Conservation (phyloP, 164 flowering plant species). For the Brasenia schreberi region DNA sequence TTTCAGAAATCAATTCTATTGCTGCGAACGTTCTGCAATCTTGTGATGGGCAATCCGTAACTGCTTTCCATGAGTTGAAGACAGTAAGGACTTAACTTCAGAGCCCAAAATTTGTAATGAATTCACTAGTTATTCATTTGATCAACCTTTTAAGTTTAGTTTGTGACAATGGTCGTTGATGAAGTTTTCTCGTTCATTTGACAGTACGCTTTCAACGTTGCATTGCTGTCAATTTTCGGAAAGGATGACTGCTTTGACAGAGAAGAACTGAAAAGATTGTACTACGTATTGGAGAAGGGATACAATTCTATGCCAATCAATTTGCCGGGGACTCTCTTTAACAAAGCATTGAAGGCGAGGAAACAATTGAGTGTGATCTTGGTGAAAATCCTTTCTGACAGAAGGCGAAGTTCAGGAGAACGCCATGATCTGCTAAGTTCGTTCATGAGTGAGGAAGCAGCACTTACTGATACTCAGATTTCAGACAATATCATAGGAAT, state of each 20-base stretch:
- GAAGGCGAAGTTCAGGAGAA: conserved; percentile 36
- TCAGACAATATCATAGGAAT: conserved; percentile 93
- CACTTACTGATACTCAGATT: conserved; percentile 76
- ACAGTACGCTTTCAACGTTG: conserved; percentile 91
- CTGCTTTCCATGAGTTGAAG: conserved; percentile 91
- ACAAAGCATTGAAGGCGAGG: conserved; percentile 87
- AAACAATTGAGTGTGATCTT: conserved; percentile 56
- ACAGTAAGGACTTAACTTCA: conserved; percentile 27
- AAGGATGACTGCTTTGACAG: conserved; percentile 54
- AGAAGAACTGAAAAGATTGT: conserved; percentile 73
- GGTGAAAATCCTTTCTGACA: conserved; percentile 42
- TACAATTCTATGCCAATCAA: conserved; percentile 97
- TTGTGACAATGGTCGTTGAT: neutral
- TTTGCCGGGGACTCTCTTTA: conserved; percentile 85
- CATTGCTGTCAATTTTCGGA: conserved; percentile 74
- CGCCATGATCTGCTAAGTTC: conserved; percentile 65
- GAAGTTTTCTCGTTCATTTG: conserved; percentile 12
- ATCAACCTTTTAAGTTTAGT: too few relatives aligned
- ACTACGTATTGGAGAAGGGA: conserved; percentile 80
- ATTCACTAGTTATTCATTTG: too few relatives aligned
- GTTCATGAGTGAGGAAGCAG: conserved; percentile 68
- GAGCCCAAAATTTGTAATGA: neutral
- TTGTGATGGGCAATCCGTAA: conserved; percentile 45
- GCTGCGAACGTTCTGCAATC: conserved; percentile 44
- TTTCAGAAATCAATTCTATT: conserved; percentile 45